A percentile compares a stretch with the other conserved stretches of the same genome.
Evolutionary conservation across 345 rosid species (phyloP).

Genomic region (Acer saccharum): DNA sequence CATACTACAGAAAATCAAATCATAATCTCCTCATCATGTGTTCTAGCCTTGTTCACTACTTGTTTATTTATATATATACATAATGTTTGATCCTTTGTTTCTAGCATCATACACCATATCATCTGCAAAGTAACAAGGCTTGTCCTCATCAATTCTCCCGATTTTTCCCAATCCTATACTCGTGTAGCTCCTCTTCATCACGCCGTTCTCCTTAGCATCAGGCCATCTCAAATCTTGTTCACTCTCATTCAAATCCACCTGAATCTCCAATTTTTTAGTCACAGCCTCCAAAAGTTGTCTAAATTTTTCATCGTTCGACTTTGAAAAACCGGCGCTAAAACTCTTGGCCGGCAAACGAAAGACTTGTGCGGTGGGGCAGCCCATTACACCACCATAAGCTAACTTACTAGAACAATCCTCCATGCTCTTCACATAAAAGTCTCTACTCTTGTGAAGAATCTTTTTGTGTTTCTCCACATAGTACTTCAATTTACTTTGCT

Average conservation of each 20-base stretch:
- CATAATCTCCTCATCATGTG: neutral
- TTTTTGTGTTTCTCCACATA: slow-evolving; percentile 18
- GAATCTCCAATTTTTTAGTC: neutral
- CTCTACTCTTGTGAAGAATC: slow-evolving; percentile 25
- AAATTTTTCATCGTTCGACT: neutral
- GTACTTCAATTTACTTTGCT: slow-evolving; percentile 12
- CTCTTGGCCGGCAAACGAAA: slow-evolving; percentile 11
- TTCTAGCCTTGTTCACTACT: no score
- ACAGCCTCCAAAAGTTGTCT: neutral
- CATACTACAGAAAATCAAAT: neutral
- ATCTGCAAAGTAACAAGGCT: slow-evolving; percentile 45
- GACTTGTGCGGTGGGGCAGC: slow-evolving; percentile 5
- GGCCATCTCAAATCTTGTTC: neutral
- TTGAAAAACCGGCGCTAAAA: slow-evolving; percentile 9
- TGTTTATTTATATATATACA: neutral
- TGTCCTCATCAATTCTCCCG: slow-evolving; percentile 50
- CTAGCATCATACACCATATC: slow-evolving; percentile 18
- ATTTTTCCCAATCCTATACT: slow-evolving; percentile 55
- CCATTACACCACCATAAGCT: neutral
- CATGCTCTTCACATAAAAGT: slow-evolving; percentile 26
- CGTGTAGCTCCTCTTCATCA: slow-evolving; percentile 34
- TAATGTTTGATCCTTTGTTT: slow-evolving; percentile 16
- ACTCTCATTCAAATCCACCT: neutral
- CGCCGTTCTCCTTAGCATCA: neutral
- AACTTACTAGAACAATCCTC: slow-evolving; percentile 20